Percentiles rank a stretch among this genome's conserved stretches.
phyloP scores from a whole-genome alignment of 2,329 filamentous ascomycete species.

The Teratosphaeria destructans region DNA sequence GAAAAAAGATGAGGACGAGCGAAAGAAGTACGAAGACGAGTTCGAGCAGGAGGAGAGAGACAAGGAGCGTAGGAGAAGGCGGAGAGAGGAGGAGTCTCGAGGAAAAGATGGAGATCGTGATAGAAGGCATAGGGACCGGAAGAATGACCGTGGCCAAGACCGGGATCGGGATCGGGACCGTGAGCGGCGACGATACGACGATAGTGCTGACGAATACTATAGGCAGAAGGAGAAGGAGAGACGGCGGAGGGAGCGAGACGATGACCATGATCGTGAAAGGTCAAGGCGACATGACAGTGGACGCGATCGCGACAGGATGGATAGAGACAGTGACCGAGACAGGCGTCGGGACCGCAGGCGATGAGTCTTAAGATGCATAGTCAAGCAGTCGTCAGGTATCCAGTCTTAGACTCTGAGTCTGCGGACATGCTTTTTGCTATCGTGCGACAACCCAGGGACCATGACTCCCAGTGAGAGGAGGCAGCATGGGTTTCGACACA shows the following conservation, averaged over 20 bases:
- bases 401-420: too few species aligned
- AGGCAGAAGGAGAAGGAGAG: conserved; percentile 21
- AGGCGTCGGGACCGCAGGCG: conserved; percentile 10
- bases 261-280: conserved; percentile 10
- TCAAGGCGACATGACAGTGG: conserved; percentile 11
- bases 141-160: conserved; percentile 10
- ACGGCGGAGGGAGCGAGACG: conserved; percentile 15
- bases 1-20: conserved; percentile 34
- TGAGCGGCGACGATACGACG: conserved; percentile 12
- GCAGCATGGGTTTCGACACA: too few species aligned
- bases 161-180: conserved; percentile 10
- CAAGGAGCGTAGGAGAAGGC: conserved; percentile 20
- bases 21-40: conserved; percentile 35
- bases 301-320: neutral
- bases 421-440: too few species aligned
- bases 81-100: conserved; percentile 5
- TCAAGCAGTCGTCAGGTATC: too few species aligned
- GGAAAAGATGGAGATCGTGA: conserved; percentile 1
- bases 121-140: conserved; percentile 6
- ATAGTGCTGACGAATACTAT: conserved; percentile 14
- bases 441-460: too few species aligned
- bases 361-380: neutral
- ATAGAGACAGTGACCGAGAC: conserved; percentile 7
- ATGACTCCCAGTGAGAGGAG: too few species aligned
- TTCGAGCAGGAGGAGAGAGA: conserved; percentile 31